phyloP scores from a whole-genome alignment of 129 eudicot genomes.

The Lactuca saligna region DNA sequence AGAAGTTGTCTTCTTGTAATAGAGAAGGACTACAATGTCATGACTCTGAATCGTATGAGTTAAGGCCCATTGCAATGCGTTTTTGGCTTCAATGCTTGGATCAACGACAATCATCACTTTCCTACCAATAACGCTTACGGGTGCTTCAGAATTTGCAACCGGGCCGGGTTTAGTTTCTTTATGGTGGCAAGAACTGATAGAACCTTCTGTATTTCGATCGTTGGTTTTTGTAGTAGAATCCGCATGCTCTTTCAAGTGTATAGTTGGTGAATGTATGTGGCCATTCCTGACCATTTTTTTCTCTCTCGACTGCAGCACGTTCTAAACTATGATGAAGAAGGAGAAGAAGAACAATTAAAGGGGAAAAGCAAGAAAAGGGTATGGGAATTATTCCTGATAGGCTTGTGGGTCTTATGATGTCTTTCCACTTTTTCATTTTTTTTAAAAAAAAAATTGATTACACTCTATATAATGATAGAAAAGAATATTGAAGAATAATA shows the following conservation, averaged over 20 bases:
- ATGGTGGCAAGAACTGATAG: background rate
- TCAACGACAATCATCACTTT: constrained; percentile 83
- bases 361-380: constrained; percentile 20
- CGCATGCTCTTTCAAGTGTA: constrained; percentile 36
- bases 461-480: too few relatives aligned
- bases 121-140: constrained; percentile 35
- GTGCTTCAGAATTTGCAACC: constrained; percentile 15
- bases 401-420: constrained; percentile 29
- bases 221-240: constrained; percentile 4
- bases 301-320: background rate
- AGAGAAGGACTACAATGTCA: constrained; percentile 59
- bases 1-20: constrained; percentile 52
- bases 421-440: constrained; percentile 18
- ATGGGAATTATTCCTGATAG: constrained; percentile 16
- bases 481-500: too few relatives aligned
- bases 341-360: constrained; percentile 19
- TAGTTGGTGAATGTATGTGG: constrained; percentile 63
- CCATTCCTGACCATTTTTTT: constrained; percentile 48
- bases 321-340: constrained; percentile 17
- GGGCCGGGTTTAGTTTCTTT: constrained; percentile 20
- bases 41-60: constrained; percentile 72
- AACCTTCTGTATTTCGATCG: constrained; percentile 20
- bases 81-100: constrained; percentile 63
- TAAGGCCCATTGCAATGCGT: constrained; percentile 82
- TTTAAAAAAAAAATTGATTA: too few relatives aligned